Conservation (phyloP, 305 asterid species). For the Solanum hybrid region DNA sequence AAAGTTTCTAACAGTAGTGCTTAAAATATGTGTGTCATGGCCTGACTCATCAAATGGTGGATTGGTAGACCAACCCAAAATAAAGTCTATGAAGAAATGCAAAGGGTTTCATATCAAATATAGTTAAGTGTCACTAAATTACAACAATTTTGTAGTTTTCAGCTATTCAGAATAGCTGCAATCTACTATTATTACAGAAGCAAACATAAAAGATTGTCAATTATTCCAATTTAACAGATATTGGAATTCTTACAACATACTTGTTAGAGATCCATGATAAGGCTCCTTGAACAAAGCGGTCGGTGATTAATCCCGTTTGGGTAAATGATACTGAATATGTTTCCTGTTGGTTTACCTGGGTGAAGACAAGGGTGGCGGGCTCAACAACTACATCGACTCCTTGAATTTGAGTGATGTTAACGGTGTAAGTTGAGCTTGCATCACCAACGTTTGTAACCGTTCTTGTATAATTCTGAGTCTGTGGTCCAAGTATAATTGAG, state of each 20-base stretch:
- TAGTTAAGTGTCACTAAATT: neutral
- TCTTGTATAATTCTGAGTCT: constrained; percentile 22
- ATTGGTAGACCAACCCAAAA: neutral
- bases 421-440: constrained; percentile 22
- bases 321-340: constrained; percentile 23
- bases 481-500: constrained; percentile 14
- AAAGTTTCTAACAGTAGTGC: constrained; percentile 37
- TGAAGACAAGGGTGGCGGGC: constrained; percentile 29
- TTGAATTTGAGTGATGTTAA: neutral
- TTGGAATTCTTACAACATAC: constrained; percentile 24
- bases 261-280: constrained; percentile 27
- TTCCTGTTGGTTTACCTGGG: constrained; percentile 25
- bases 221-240: constrained; percentile 26
- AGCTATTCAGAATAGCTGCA: neutral
- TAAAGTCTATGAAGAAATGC: neutral
- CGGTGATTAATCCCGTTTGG: neutral
- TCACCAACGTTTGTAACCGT: constrained; percentile 53
- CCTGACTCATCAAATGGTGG: constrained; percentile 22
- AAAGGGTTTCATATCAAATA: neutral
- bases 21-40: constrained; percentile 42
- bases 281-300: constrained; percentile 25
- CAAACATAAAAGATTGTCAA: neutral
- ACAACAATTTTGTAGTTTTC: neutral
- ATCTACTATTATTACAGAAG: neutral
- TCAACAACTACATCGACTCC: constrained; percentile 20